phyloP scores from a whole-genome alignment of 441 rosid genomes.

The Croton setiger region DNA sequence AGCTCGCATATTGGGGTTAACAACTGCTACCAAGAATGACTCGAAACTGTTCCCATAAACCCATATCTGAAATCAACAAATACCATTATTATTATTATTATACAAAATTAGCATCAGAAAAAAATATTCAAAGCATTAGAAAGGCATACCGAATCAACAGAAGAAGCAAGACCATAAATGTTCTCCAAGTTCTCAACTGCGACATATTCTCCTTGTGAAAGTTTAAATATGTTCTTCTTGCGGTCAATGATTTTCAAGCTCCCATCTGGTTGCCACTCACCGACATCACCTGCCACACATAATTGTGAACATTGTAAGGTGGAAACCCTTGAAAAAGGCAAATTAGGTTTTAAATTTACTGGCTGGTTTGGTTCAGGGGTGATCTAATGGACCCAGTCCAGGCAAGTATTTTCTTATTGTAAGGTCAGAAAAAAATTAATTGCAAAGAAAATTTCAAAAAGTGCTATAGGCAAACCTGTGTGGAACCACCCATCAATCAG shows the following conservation, averaged over 20 bases:
- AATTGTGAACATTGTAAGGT: constrained; percentile 13
- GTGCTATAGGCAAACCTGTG: constrained; percentile 52
- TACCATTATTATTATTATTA: not conserved
- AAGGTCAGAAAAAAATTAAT: constrained; percentile 5
- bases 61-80: constrained; percentile 61
- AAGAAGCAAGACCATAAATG: constrained; percentile 50
- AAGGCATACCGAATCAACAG: constrained; percentile 62
- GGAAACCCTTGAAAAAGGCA: no score
- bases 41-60: constrained; percentile 94
- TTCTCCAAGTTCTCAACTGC: constrained; percentile 95
- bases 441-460: constrained; percentile 1
- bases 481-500: constrained; percentile 92
- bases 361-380: no score
- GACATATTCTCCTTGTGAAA: constrained; percentile 97
- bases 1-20: constrained; percentile 58
- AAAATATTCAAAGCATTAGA: not conserved
- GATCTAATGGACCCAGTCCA: no score
- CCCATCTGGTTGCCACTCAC: constrained; percentile 97
- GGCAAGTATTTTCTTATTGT: no score
- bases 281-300: constrained; percentile 71
- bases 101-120: not conserved
- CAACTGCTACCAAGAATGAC: constrained; percentile 75
- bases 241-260: constrained; percentile 93
- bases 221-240: constrained; percentile 93
- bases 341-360: no score